Conservation (phyloP, 257 asterid genomes). For the Scutellaria minor region DNA sequence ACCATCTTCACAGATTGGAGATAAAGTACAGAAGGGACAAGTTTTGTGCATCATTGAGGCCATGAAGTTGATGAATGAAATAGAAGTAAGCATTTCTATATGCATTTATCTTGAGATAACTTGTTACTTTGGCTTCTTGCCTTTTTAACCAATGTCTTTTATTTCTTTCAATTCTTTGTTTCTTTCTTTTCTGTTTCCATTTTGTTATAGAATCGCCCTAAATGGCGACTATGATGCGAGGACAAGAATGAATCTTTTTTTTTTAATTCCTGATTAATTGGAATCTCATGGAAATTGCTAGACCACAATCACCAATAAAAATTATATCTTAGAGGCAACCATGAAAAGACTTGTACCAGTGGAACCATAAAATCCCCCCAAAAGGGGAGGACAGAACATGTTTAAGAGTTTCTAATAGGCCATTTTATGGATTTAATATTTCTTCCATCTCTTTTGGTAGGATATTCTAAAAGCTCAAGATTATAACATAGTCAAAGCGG, state of each 20-base stretch:
- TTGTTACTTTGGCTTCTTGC: conserved; percentile 19
- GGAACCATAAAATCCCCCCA: not conserved
- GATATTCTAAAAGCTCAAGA: not conserved
- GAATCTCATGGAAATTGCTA: conserved; percentile 10
- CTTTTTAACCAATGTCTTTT: not conserved
- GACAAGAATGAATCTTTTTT: not conserved
- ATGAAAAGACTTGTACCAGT: not conserved
- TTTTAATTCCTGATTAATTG: not conserved
- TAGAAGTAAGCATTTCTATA: conserved; percentile 63
- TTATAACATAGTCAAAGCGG: not conserved
- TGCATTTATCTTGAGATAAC: conserved; percentile 23
- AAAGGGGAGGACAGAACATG: not conserved
- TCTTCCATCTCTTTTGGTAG: not conserved
- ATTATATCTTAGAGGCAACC: conserved; percentile 5
- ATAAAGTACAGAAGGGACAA: conserved; percentile 90
- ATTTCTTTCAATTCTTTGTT: not conserved
- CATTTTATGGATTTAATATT: not conserved
- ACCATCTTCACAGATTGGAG: conserved; percentile 67
- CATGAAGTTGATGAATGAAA: conserved; percentile 96
- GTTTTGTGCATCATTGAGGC: conserved; percentile 90
- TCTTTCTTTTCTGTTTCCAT: not conserved
- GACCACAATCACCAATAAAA: not conserved
- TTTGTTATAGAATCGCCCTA: not conserved
- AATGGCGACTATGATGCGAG: not conserved
- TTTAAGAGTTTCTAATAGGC: not conserved